Conservation (phyloP, 192 early-diverging fungal genomes). For the Coemansia sp. region DNA sequence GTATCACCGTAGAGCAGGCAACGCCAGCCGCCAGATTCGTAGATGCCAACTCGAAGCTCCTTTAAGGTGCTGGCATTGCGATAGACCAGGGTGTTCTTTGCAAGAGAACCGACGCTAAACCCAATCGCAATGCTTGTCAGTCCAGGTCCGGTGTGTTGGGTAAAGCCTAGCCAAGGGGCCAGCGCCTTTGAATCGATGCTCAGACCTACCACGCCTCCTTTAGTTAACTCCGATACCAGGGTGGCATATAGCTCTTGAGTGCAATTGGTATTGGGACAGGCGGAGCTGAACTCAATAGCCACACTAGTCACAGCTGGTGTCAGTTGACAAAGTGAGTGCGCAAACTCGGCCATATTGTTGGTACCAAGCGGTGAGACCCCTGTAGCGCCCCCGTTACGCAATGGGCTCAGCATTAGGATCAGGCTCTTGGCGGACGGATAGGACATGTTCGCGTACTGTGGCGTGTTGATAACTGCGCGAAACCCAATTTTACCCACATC, state of each 20-base stretch:
- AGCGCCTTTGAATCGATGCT: no score
- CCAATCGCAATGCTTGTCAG: background rate
- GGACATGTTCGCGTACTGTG: background rate
- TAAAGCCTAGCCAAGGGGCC: no score
- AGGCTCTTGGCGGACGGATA: background rate
- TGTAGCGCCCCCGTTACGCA: background rate
- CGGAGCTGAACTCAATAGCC: background rate
- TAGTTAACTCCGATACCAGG: background rate
- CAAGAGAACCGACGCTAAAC: background rate
- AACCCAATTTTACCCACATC: background rate
- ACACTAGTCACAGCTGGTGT: background rate
- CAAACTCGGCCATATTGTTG: background rate
- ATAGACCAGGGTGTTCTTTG: background rate
- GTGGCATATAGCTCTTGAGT: background rate
- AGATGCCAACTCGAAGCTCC: background rate
- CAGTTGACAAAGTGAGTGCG: background rate
- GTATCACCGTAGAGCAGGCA: background rate
- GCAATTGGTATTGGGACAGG: background rate
- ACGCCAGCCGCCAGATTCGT: background rate
- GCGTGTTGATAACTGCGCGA: background rate
- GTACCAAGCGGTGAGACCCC: background rate
- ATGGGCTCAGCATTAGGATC: background rate
- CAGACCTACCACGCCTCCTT: no score
- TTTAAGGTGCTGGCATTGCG: background rate
- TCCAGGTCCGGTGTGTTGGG: background rate